A percentile compares a stretch with the other conserved stretches of the same genome.
These are phyloP conservation scores for Aspergillus heteromorphus DNA, from an alignment of 495 filamentous ascomycete genomes.

Conservation along the genomic window DNA sequence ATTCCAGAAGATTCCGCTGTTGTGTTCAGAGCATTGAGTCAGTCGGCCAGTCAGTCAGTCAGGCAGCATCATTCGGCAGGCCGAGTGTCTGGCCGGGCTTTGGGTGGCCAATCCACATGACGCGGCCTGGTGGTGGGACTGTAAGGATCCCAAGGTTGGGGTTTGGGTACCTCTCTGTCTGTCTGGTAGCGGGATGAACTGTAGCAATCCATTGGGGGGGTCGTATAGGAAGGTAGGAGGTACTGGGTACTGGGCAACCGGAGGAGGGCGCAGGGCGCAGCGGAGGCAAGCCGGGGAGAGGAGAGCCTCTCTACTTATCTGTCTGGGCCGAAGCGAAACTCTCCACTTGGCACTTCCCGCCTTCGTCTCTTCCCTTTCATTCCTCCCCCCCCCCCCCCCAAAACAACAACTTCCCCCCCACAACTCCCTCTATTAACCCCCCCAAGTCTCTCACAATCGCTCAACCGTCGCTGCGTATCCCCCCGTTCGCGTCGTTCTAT, in stretches of 20 bases:
- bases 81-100: constrained; percentile 1
- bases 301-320: neutral
- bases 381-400: neutral
- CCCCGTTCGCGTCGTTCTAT: neutral
- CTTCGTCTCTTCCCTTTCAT: constrained; percentile 8
- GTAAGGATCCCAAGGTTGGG: neutral
- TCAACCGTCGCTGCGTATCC: constrained; percentile 7
- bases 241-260: no score
- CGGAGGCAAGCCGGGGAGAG: neutral
- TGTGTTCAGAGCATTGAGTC: neutral
- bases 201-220: neutral
- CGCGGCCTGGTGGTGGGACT: constrained; percentile 4
- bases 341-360: constrained; percentile 8
- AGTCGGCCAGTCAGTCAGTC: neutral
- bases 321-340: constrained; percentile 5
- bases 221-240: no score
- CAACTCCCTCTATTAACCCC: neutral
- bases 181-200: no score
- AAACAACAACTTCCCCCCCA: neutral
- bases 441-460: neutral
- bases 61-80: constrained; percentile 10
- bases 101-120: constrained; percentile 16
- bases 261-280: no score
- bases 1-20: neutral
- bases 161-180: neutral